phyloP scores from a whole-genome alignment of 495 filamentous ascomycete genomes.

The Podospora pseudopauciseta region DNA sequence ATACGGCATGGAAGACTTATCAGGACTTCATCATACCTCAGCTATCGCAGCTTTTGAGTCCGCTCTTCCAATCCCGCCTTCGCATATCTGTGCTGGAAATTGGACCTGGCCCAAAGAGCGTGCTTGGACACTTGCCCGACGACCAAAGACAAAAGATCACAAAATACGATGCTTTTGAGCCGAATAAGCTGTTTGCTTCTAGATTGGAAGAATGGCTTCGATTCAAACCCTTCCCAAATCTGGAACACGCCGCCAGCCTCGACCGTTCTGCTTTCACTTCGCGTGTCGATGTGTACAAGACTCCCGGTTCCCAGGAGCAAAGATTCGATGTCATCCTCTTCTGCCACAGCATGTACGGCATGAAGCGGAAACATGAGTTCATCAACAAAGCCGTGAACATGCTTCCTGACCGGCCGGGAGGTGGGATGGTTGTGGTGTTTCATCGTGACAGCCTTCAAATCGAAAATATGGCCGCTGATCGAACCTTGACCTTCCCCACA shows the following conservation, averaged over 20 bases:
- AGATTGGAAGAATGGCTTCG: slow-evolving; percentile 48
- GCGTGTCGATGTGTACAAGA: slow-evolving; percentile 26
- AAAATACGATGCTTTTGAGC: slow-evolving; percentile 56
- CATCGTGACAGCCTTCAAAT: slow-evolving; percentile 49
- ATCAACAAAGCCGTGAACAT: slow-evolving; percentile 50
- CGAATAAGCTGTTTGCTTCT: slow-evolving; percentile 50
- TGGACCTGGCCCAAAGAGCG: slow-evolving; percentile 55
- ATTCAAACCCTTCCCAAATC: slow-evolving; percentile 47
- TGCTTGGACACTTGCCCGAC: slow-evolving; percentile 51
- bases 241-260: slow-evolving; percentile 45
- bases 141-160: slow-evolving; percentile 45
- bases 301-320: slow-evolving; percentile 20
- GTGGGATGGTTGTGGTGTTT: slow-evolving; percentile 50
- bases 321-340: slow-evolving; percentile 58
- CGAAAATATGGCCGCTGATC: slow-evolving; percentile 51
- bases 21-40: slow-evolving; percentile 58
- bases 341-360: slow-evolving; percentile 64
- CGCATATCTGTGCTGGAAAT: slow-evolving; percentile 58
- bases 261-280: slow-evolving; percentile 44
- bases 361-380: slow-evolving; percentile 48
- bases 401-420: slow-evolving; percentile 39
- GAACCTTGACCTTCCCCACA: slow-evolving; percentile 49
- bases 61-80: slow-evolving; percentile 47
- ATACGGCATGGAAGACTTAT: slow-evolving; percentile 47
- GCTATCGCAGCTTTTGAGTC: slow-evolving; percentile 45